Conservation (phyloP, 1,284 basidiomycete genomes). For the Apiotrichum sp. region DNA sequence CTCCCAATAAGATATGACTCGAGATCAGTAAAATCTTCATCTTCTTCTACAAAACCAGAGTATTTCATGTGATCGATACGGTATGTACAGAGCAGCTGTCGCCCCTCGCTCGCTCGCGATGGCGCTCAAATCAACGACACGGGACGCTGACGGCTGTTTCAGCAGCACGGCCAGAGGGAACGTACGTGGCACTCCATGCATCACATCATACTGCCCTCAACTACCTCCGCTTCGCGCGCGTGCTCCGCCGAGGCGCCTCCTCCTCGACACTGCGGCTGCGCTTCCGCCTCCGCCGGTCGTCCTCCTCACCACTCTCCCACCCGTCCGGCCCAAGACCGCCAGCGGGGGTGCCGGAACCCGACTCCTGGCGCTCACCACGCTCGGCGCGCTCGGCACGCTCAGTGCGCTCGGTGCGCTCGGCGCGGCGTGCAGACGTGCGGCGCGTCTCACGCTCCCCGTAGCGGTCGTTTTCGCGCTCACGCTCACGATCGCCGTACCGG, state of each 20-base stretch:
- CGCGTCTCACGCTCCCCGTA: conserved; percentile 10
- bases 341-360: background rate
- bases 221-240: conserved; percentile 9
- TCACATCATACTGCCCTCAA: background rate
- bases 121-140: too few species aligned
- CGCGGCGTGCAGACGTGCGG: conserved; percentile 1
- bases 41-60: too few species aligned
- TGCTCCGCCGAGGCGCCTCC: conserved; percentile 9
- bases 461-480: conserved; percentile 9
- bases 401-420: background rate
- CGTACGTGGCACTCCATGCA: background rate
- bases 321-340: conserved; percentile 24
- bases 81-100: too few species aligned
- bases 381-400: too few species aligned
- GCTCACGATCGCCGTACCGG: conserved; percentile 3
- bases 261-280: conserved; percentile 12
- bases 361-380: conserved; percentile 5
- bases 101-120: too few species aligned
- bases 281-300: conserved; percentile 19
- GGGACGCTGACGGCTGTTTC: too few species aligned
- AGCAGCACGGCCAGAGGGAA: too few species aligned
- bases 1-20: too few species aligned
- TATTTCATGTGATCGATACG: too few species aligned
- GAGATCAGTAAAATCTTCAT: too few species aligned
- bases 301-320: conserved; percentile 30